Base-by-base conservation (phyloP, 805 yeast species). In the Lachancea sp. region DNA sequence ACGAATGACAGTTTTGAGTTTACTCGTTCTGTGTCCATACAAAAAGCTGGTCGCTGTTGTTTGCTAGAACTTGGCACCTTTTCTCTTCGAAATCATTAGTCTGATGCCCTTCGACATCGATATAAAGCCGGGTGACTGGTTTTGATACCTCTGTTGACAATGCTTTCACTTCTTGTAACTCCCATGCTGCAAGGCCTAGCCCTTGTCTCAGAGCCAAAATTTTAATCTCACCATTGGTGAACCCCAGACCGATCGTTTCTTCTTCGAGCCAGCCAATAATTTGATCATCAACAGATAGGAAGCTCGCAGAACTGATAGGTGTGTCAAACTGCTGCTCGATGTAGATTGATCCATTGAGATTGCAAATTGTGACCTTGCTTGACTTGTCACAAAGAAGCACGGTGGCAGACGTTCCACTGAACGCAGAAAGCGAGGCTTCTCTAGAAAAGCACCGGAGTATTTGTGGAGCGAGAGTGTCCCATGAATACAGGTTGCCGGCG, bases 391-490 rank as follows among this genome's bases (percentile, higher is more conserved):
- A 49, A 0, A 71, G 55, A 2, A 75, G 74, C 36, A 83, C 70
- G 37, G 68, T 65, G 0, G 88, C 90, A 1, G 77, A 63, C 38
- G 74, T 77, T 52, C 74, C 71, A 0, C 83, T 77, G 19, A 81
- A 70, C 2, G 77, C 68, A 3, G 72, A 59, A 13, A 68, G 58
- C 2, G 50, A 49, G 16, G 59, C 66, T 5, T 47, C 52, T 5
- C 49, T 42, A 8, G 56, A 48, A 6, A 58, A 48, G 32, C 59
- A 57, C 45, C 85, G 62, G 2, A 84, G 72, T 36, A 73, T 70
- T 42, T 72, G 72, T 42, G 68, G 69, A 26, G 80, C 58, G 1
- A 79, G 71, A 33, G 79, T 52, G 54, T 86, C 87, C 91, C 95
- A 86, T 3, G 80, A 50, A 16, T 72, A 71, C 2, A 79, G 75